These are phyloP conservation scores for Cercophora sp. DNA, from an alignment of 495 filamentous ascomycete species.

Conservation along the genomic window DNA sequence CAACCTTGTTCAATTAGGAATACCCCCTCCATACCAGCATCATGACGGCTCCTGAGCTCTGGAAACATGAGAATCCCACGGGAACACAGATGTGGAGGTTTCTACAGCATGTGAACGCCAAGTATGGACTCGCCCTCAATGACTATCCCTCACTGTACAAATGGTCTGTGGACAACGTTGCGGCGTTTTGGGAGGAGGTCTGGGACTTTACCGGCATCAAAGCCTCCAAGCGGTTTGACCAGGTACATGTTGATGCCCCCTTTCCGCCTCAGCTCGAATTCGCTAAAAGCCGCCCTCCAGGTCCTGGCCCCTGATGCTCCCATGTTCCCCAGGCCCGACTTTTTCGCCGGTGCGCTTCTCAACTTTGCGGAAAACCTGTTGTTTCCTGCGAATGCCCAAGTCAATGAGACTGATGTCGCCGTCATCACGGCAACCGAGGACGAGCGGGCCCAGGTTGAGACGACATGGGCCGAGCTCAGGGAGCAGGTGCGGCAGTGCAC, in stretches of 20 bases:
- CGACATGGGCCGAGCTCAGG: slow-evolving; percentile 75
- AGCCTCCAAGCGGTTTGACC: slow-evolving; percentile 58
- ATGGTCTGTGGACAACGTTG: slow-evolving; percentile 78
- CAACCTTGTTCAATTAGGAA: not conserved
- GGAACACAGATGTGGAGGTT: slow-evolving; percentile 68
- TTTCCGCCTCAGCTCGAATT: not conserved
- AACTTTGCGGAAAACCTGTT: slow-evolving; percentile 95
- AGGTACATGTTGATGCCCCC: slow-evolving; percentile 43
- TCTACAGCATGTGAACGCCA: slow-evolving; percentile 61
- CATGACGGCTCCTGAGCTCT: slow-evolving; percentile 53
- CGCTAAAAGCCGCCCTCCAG: slow-evolving; percentile 37
- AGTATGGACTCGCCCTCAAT: slow-evolving; percentile 57
- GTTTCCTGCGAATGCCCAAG: slow-evolving; percentile 54
- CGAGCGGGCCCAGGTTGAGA: slow-evolving; percentile 56
- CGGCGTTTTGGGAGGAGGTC: slow-evolving; percentile 77
- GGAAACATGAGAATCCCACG: slow-evolving; percentile 65
- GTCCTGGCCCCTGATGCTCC: slow-evolving; percentile 60
- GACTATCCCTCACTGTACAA: slow-evolving; percentile 68
- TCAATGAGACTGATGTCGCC: slow-evolving; percentile 57
- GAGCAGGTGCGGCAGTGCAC: slow-evolving; percentile 72
- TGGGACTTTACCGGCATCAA: slow-evolving; percentile 77
- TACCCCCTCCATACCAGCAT: not conserved
- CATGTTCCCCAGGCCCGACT: slow-evolving; percentile 82
- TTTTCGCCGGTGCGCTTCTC: slow-evolving; percentile 72
- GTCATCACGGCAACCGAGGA: slow-evolving; percentile 71